Evolutionary conservation across 768 basidiomycete genomes (phyloP).

Genomic region (Russula foetens): DNA sequence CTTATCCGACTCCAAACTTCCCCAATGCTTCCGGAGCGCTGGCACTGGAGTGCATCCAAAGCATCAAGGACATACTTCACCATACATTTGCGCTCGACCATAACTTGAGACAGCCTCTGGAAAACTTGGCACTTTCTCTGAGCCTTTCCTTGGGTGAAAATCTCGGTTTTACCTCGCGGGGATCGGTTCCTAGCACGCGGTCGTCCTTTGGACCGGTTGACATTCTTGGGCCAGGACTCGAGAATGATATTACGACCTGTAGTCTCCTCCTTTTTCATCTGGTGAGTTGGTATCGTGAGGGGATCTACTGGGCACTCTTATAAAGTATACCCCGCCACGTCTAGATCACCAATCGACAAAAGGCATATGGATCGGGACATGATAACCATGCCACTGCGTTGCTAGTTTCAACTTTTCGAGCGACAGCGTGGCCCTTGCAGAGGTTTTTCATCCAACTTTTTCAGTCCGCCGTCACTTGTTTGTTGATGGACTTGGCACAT

Average conservation of each 20-base stretch:
- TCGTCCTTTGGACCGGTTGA: constrained; percentile 18
- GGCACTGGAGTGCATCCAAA: constrained; percentile 17
- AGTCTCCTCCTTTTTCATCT: constrained; percentile 18
- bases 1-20: constrained; percentile 10
- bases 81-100: constrained; percentile 14
- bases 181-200: constrained; percentile 5
- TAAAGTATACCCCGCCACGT: background rate
- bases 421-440: constrained; percentile 54
- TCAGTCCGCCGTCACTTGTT: constrained; percentile 51
- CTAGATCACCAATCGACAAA: constrained; percentile 16
- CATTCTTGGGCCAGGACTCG: constrained; percentile 18
- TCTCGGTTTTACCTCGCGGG: constrained; percentile 8
- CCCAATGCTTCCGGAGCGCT: constrained; percentile 7
- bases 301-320: background rate
- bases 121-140: constrained; percentile 18
- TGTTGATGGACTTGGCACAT: constrained; percentile 42
- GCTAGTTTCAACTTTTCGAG: constrained; percentile 48
- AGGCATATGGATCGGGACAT: constrained; percentile 15
- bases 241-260: constrained; percentile 14
- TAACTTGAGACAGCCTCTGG: constrained; percentile 11
- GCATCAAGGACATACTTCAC: constrained; percentile 15
- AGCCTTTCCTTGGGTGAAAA: constrained; percentile 17
- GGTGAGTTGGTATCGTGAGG: constrained; percentile 1
- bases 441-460: constrained; percentile 65
- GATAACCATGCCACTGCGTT: constrained; percentile 40